Conservation (phyloP, 345 rosid species). For the Nasturtium officinale region DNA sequence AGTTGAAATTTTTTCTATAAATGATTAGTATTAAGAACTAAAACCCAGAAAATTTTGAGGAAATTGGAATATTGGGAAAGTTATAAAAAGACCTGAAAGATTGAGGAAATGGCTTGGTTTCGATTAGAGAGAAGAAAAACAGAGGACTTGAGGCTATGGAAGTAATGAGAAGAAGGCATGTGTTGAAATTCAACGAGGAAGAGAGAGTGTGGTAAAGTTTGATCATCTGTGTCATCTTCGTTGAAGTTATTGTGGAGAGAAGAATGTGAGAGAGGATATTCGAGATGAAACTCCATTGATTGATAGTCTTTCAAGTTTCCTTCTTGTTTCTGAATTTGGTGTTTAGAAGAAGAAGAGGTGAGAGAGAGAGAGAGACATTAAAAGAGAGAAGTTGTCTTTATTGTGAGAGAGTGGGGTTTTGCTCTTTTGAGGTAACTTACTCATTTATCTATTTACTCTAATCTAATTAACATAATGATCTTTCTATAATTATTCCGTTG, state of each 20-base stretch:
- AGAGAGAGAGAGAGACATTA: slow-evolving; percentile 19
- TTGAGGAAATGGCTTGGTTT: slow-evolving; percentile 48
- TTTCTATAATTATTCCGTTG: slow-evolving; percentile 16
- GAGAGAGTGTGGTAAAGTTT: slow-evolving; percentile 44
- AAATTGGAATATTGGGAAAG: not conserved
- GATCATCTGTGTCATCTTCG: slow-evolving; percentile 20
- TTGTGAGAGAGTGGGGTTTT: slow-evolving; percentile 17
- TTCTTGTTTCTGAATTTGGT: slow-evolving; percentile 9
- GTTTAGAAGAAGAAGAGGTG: slow-evolving; percentile 13
- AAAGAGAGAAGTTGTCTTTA: slow-evolving; percentile 43
- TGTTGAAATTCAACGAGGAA: slow-evolving; percentile 66
- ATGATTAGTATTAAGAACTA: slow-evolving; percentile 2
- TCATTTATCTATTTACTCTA: not conserved
- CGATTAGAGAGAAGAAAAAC: slow-evolving; percentile 51
- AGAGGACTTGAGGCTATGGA: slow-evolving; percentile 43
- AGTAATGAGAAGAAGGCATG: slow-evolving; percentile 58
- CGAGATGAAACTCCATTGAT: slow-evolving; percentile 77
- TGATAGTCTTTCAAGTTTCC: slow-evolving; percentile 33
- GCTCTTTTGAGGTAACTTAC: slow-evolving; percentile 32
- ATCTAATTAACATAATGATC: slow-evolving; percentile 25
- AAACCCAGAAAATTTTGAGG: slow-evolving; percentile 2
- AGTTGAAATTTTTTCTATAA: not conserved
- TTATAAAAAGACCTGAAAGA: slow-evolving; percentile 47
- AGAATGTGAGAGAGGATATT: slow-evolving; percentile 59
- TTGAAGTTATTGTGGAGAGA: slow-evolving; percentile 15